Conservation (phyloP, 116 monocot species). For the Zostera marina region DNA sequence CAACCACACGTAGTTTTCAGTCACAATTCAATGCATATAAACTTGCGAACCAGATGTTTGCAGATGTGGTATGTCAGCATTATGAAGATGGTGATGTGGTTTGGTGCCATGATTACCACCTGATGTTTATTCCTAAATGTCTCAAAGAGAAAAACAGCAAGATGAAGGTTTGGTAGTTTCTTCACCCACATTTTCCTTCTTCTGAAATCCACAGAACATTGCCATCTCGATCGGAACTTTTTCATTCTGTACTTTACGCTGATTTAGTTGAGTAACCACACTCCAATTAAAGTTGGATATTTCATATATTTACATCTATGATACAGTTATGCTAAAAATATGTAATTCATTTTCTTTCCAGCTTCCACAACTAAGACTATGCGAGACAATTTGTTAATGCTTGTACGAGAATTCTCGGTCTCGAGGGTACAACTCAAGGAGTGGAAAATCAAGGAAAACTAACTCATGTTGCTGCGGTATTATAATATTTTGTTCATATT, state of each 20-base stretch:
- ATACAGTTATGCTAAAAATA: no score
- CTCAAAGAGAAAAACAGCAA: constrained; percentile 71
- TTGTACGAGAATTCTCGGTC: constrained; percentile 90
- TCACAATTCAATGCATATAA: constrained; percentile 96
- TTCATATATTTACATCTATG: not conserved
- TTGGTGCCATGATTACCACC: constrained; percentile 98
- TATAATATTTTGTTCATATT: not conserved
- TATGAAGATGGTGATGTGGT: constrained; percentile 96
- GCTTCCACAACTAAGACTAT: constrained; percentile 97
- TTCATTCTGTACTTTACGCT: constrained; percentile 92
- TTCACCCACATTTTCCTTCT: constrained; percentile 94
- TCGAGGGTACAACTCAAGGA: constrained; percentile 96
- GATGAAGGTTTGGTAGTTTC: constrained; percentile 98
- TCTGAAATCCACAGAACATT: constrained; percentile 90
- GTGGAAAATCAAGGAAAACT: constrained; percentile 97
- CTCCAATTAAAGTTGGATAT: not conserved
- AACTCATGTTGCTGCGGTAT: constrained; percentile 90
- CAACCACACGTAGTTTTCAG: constrained; percentile 95
- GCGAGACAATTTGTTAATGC: constrained; percentile 99
- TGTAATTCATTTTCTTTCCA: constrained; percentile 9
- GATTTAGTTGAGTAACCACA: constrained; percentile 89
- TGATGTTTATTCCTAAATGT: constrained; percentile 93
- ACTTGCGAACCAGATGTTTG: constrained; percentile 91
- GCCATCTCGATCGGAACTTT: constrained; percentile 79
- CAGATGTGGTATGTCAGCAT: constrained; percentile 77